Conservation (phyloP, 2,329 filamentous ascomycete genomes). For the Colletotrichum lini region DNA sequence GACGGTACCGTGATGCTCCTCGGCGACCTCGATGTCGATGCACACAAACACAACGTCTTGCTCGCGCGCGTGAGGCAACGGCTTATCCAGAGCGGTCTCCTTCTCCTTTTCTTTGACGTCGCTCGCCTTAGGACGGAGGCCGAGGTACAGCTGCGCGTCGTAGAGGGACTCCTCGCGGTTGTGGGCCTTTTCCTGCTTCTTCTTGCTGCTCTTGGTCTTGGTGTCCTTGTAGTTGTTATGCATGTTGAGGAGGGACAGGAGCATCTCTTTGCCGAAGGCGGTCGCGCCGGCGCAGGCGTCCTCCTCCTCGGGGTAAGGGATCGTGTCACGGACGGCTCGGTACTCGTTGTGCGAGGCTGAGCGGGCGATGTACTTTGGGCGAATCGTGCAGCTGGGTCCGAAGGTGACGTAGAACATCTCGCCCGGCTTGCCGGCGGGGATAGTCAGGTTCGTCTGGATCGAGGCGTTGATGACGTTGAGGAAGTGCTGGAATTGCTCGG, state of each 20-base stretch:
- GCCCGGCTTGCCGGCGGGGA: slow-evolving; percentile 68
- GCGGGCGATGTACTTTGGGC: slow-evolving; percentile 77
- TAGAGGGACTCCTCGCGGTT: slow-evolving; percentile 29
- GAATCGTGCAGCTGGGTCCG: slow-evolving; percentile 69
- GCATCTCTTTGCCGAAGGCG: slow-evolving; percentile 22
- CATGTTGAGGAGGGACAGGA: slow-evolving; percentile 30
- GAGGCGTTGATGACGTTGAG: slow-evolving; percentile 75
- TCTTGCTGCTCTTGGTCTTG: slow-evolving; percentile 37
- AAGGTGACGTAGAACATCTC: slow-evolving; percentile 75
- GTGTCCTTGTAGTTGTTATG: slow-evolving; percentile 47
- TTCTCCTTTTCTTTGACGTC: slow-evolving; percentile 9
- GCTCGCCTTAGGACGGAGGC: slow-evolving; percentile 31
- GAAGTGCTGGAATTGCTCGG: slow-evolving; percentile 75
- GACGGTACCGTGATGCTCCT: slow-evolving; percentile 74
- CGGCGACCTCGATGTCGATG: slow-evolving; percentile 88
- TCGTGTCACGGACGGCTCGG: slow-evolving; percentile 10
- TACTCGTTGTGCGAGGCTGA: slow-evolving; percentile 51
- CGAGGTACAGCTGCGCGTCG: slow-evolving; percentile 39
- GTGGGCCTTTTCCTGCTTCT: slow-evolving; percentile 30
- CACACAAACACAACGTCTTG: slow-evolving; percentile 73
- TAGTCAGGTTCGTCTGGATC: slow-evolving; percentile 66
- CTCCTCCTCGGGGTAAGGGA: slow-evolving; percentile 27
- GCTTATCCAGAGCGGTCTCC: slow-evolving; percentile 21
- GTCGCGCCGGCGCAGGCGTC: slow-evolving; percentile 18
- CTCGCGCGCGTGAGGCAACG: slow-evolving; percentile 17